These are phyloP conservation scores for Hypoxylon fragiforme DNA, from an alignment of 495 filamentous ascomycete genomes.

Conservation along the genomic window DNA sequence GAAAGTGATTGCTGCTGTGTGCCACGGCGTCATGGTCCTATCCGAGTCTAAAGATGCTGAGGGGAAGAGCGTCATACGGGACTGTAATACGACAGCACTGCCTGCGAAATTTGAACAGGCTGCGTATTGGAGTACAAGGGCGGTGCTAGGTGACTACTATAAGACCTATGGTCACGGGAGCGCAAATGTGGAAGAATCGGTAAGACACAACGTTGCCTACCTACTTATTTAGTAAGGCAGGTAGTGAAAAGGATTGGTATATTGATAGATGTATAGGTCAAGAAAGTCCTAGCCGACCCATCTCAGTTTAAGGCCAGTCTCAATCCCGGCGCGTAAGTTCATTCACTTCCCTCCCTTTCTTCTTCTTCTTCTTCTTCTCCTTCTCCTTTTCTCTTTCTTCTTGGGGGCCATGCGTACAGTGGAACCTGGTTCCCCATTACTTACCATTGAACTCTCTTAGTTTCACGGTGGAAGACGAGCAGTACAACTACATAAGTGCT, in stretches of 20 bases:
- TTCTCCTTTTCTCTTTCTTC: neutral
- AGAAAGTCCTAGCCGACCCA: conserved; percentile 48
- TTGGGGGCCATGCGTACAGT: no score
- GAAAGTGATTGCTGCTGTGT: conserved; percentile 54
- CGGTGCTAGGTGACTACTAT: conserved; percentile 58
- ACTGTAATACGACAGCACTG: conserved; percentile 54
- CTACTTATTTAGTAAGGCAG: no score
- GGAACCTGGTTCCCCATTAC: no score
- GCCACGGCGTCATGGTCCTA: conserved; percentile 59
- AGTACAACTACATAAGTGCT: conserved; percentile 58
- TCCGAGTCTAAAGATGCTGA: conserved; percentile 45
- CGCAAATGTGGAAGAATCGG: conserved; percentile 52
- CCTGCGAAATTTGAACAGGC: conserved; percentile 54
- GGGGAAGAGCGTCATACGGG: conserved; percentile 52
- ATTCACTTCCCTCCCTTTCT: neutral
- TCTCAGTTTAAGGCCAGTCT: conserved; percentile 55
- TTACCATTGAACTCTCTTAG: conserved; percentile 36
- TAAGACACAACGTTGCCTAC: conserved; percentile 25
- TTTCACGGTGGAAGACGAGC: conserved; percentile 55
- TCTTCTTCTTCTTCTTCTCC: no score
- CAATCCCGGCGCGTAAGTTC: conserved; percentile 51
- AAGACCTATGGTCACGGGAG: conserved; percentile 59
- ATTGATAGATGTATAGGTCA: no score
- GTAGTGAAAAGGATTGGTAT: no score
- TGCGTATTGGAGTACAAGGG: conserved; percentile 53